Conservation (phyloP, 2,329 filamentous ascomycete genomes). For the Macrophomina phaseolina region DNA sequence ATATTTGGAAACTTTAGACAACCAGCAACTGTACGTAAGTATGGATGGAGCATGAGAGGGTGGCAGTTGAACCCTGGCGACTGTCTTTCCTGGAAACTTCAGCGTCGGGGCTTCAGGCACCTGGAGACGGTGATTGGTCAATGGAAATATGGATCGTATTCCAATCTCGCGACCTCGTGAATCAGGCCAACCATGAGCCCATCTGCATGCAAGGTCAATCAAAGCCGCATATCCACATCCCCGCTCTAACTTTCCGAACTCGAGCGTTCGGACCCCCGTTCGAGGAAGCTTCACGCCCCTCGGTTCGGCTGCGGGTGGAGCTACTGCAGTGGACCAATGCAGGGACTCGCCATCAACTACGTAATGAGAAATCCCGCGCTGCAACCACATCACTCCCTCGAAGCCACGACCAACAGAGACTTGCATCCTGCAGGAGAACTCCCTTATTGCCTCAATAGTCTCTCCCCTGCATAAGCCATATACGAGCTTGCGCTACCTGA, state of each 20-base stretch:
- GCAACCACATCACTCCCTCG: neutral
- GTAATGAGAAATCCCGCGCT: neutral
- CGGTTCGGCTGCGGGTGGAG: constrained; percentile 6
- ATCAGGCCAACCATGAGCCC: constrained; percentile 10
- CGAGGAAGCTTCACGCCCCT: neutral
- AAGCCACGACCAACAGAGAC: neutral
- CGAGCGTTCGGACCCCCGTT: constrained; percentile 10
- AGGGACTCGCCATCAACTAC: neutral
- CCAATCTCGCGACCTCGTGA: constrained; percentile 22
- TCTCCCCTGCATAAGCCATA: too few species aligned
- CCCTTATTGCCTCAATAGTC: neutral
- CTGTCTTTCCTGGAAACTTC: neutral
- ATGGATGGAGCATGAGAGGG: neutral
- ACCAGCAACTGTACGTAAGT: neutral
- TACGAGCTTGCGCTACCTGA: too few species aligned
- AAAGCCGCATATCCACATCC: constrained; percentile 20
- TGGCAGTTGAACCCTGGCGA: neutral
- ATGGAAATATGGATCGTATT: constrained; percentile 14
- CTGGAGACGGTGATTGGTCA: neutral
- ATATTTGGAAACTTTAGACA: neutral
- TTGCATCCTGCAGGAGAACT: neutral
- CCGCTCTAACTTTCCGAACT: constrained; percentile 18
- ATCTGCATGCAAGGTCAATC: neutral
- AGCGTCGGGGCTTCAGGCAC: neutral
- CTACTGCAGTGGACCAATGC: neutral